Conservation (phyloP, 441 rosid genomes). For the Pelargonium citronellum region DNA sequence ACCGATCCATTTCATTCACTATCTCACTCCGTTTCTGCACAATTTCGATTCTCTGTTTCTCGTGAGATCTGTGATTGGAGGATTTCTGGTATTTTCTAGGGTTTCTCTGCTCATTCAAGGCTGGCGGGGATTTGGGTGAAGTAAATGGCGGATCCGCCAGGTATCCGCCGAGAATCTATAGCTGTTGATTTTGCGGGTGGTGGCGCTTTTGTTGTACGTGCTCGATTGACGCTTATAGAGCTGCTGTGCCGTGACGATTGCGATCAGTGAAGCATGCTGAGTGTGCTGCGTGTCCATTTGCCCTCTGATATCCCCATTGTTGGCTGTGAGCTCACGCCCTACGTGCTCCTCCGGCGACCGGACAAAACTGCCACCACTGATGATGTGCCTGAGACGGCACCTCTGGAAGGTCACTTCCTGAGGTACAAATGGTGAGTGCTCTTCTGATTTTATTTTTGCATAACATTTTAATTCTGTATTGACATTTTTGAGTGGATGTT, state of each 20-base stretch:
- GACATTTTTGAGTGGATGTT: not conserved
- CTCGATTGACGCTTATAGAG: slow-evolving; percentile 26
- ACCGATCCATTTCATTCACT: slow-evolving; percentile 12
- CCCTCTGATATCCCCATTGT: slow-evolving; percentile 98
- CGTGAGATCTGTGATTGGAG: slow-evolving; percentile 21
- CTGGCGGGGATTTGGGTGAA: slow-evolving; percentile 50
- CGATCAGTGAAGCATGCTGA: slow-evolving; percentile 77
- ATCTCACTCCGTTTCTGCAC: not conserved
- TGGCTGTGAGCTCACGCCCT: slow-evolving; percentile 96
- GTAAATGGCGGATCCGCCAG: slow-evolving; percentile 92
- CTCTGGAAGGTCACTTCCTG: slow-evolving; percentile 79
- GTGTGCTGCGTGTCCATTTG: slow-evolving; percentile 92
- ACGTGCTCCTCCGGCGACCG: slow-evolving; percentile 76
- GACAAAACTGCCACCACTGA: slow-evolving; percentile 59
- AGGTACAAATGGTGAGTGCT: slow-evolving; percentile 78
- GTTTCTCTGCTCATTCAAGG: slow-evolving; percentile 39
- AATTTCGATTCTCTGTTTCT: not conserved
- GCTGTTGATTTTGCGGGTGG: not conserved
- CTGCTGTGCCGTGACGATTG: slow-evolving; percentile 29
- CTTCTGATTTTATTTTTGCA: not conserved
- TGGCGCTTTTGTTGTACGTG: slow-evolving; percentile 12
- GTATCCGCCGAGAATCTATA: slow-evolving; percentile 33
- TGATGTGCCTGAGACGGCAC: slow-evolving; percentile 85
- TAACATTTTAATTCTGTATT: not conserved
- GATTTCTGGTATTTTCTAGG: slow-evolving; percentile 30